Base-by-base conservation (phyloP, 805 yeast species). In the Cephaloascus fragrans region DNA sequence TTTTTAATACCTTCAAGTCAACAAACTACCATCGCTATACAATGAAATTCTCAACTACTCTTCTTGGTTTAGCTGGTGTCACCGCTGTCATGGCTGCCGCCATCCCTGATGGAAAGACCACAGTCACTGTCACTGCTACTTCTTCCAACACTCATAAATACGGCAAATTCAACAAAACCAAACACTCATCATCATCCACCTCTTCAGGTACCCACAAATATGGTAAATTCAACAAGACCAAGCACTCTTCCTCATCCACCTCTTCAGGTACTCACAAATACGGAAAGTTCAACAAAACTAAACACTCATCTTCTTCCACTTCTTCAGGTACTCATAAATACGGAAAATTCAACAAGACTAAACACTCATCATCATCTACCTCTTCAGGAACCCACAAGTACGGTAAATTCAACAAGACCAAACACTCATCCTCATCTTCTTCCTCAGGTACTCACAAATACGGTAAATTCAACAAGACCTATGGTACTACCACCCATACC, bases 161-260 rank as follows among this genome's bases (percentile, higher is more conserved):
- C 41, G 64, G 64, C 19, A 49, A 57, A 46, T 59, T 59, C 37
- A 59, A 56, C 53, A 55, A 59, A 49, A 68, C 75, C 39, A 47
- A 56, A 44, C 51, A 57, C 29, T 44, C 67, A 4, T 43, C 57
- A 35, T 48, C 56, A 18, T 44, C 74, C 3, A 42, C 63, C 16
- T 43, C 59, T 18, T 59, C 73, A 43, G 67, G 69, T 41, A 75
- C 81, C 35, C 79, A 77, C 64, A 69, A 57, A 44, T 64, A 64
- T 47, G 84, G 84, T 47, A 67, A 67, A 52, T 75, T 75, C 53
- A 65, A 75, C 66, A 69, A 52, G 37, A 55, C 59, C 56, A 59
- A 60, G 53, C 59, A 64, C 39, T 47, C 47, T 47, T 37, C 44
- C 17, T 36, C 53, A 2, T 36, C 49, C 32, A 37, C 47, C 6